phyloP scores from a whole-genome alignment of 495 filamentous ascomycete genomes.

The Trichoderma reesei region DNA sequence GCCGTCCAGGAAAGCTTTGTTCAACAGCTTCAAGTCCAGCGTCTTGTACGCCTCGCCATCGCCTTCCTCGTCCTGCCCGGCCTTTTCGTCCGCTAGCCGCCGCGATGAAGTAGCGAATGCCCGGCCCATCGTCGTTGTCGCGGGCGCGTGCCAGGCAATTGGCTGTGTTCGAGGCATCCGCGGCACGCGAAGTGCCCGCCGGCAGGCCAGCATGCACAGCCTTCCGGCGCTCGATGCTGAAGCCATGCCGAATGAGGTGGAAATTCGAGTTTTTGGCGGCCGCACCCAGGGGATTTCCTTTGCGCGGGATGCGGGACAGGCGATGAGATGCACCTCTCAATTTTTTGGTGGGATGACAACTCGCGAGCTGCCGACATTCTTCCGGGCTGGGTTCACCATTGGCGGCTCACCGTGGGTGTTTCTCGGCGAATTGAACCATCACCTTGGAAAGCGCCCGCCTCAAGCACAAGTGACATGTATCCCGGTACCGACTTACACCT shows the following conservation, averaged over 20 bases:
- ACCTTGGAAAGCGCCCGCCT: background rate
- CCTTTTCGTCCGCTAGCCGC: background rate
- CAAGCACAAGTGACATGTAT: background rate
- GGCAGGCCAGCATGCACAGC: constrained; percentile 3
- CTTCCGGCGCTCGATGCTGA: constrained; percentile 10
- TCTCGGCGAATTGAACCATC: background rate
- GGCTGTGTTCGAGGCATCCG: constrained; percentile 7
- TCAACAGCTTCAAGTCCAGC: background rate
- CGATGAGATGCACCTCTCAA: background rate
- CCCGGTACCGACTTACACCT: background rate
- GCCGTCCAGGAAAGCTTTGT: background rate
- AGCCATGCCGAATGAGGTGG: constrained; percentile 8
- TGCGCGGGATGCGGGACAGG: constrained; percentile 7
- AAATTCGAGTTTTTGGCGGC: background rate
- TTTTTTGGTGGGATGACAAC: constrained; percentile 9
- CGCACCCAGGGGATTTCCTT: constrained; percentile 7
- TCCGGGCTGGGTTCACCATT: constrained; percentile 3
- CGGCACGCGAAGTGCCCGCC: background rate
- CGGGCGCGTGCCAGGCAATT: background rate
- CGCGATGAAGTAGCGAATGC: background rate
- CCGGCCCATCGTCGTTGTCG: background rate
- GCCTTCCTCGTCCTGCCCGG: constrained; percentile 1
- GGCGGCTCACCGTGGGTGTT: background rate
- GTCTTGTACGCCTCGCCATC: background rate
- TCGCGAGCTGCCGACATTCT: constrained; percentile 1